A percentile compares a stretch with the other conserved stretches of the same genome.
These are phyloP conservation scores for Saccharomyces hybrid DNA, from an alignment of 1,139 yeast species.

Conservation along the genomic window DNA sequence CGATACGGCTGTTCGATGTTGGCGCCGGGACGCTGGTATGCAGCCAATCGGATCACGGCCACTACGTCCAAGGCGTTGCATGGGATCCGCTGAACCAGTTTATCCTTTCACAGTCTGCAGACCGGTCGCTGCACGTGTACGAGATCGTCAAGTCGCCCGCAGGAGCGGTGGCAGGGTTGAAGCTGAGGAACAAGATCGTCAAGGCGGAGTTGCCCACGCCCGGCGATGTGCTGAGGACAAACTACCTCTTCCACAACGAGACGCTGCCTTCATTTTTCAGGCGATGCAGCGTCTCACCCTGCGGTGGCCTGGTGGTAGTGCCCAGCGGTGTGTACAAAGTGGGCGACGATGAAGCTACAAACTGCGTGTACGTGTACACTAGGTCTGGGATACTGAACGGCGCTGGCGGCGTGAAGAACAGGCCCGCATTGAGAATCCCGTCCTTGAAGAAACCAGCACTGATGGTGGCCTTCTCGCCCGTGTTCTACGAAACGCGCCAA, in stretches of 20 bases:
- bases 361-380: slow-evolving; percentile 72
- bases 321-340: slow-evolving; percentile 70
- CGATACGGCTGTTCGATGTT: slow-evolving; percentile 59
- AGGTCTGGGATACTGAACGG: slow-evolving; percentile 48
- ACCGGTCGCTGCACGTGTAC: slow-evolving; percentile 69
- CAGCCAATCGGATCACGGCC: slow-evolving; percentile 67
- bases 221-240: slow-evolving; percentile 26
- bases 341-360: slow-evolving; percentile 31
- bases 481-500: slow-evolving; percentile 40
- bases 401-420: slow-evolving; percentile 26
- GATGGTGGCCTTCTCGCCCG: slow-evolving; percentile 71
- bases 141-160: slow-evolving; percentile 12
- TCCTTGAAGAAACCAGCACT: slow-evolving; percentile 80
- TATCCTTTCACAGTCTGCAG: slow-evolving; percentile 85
- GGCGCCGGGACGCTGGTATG: slow-evolving; percentile 51
- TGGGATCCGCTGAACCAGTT: slow-evolving; percentile 86
- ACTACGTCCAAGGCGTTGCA: slow-evolving; percentile 89
- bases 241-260: slow-evolving; percentile 68
- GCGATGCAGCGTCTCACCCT: slow-evolving; percentile 78
- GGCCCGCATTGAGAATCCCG: slow-evolving; percentile 68
- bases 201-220: slow-evolving; percentile 29
- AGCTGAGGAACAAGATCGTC: slow-evolving; percentile 23
- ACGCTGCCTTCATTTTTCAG: slow-evolving; percentile 85
- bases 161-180: slow-evolving; percentile 11
- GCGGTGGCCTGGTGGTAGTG: slow-evolving; percentile 70